Percentiles rank a stretch among this genome's conserved stretches.
These are phyloP conservation scores for Saccharomycopsis sp. DNA, from an alignment of 805 yeast species.

Conservation along the genomic window DNA sequence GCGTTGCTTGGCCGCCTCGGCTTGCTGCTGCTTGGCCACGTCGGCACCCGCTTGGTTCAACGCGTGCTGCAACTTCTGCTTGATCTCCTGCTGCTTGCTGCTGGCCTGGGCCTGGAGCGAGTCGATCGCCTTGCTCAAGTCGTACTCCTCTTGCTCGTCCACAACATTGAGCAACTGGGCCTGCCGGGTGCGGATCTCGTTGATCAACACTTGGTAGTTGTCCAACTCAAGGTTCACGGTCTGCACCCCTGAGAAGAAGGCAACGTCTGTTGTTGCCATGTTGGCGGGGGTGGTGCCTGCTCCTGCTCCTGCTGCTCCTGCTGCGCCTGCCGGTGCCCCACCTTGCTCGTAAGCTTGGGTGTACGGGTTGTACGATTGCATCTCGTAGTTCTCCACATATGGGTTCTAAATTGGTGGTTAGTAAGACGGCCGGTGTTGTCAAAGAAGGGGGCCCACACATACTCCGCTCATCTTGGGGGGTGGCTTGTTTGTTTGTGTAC, in stretches of 20 bases:
- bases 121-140: conserved; percentile 69
- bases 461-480: too few species aligned
- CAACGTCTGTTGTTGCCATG: too few species aligned
- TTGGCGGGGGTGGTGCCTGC: too few species aligned
- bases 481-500: too few species aligned
- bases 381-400: conserved; percentile 9
- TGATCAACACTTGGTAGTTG: conserved; percentile 60
- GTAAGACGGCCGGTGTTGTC: too few species aligned
- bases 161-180: conserved; percentile 62
- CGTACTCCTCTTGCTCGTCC: conserved; percentile 58
- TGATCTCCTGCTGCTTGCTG: conserved; percentile 65
- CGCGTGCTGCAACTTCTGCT: conserved; percentile 64
- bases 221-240: too few species aligned
- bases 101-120: conserved; percentile 68
- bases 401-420: conserved; percentile 7
- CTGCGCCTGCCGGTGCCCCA: conserved; percentile 4
- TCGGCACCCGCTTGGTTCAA: conserved; percentile 66
- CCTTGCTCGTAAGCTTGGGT: not conserved
- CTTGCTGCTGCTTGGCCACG: conserved; percentile 78
- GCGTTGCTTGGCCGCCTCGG: conserved; percentile 76
- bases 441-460: too few species aligned
- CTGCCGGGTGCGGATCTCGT: conserved; percentile 63
- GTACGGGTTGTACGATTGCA: conserved; percentile 13
- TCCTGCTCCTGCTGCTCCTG: too few species aligned
- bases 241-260: too few species aligned